Evolutionary conservation across 2,329 filamentous ascomycete genomes (phyloP), one percentile per base, ranked within the genome.

Genomic region (Diplodia corticola): DNA sequence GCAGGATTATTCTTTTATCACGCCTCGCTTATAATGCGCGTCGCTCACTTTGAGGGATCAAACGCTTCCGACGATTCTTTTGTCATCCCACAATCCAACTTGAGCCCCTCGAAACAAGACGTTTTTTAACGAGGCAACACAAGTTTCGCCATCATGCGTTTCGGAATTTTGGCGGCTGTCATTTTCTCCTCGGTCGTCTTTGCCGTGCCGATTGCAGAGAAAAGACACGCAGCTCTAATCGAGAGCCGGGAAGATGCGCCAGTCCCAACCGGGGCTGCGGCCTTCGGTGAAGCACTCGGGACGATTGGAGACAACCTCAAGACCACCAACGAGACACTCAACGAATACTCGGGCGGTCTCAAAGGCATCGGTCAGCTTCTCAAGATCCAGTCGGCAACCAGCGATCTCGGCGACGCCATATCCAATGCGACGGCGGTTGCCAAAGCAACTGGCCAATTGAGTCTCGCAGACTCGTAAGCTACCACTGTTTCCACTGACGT

Each of bases 291-390:
- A 20, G 37, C 60, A 9, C 61, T 64, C 37, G 35, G 7, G 3
- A 48, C 50, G 2, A 48, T 64, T 6, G 49, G n/a, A 4, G 50
- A 28, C 17, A 22, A 54, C 15, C 17, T 64, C 50, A 64, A 64
- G 35, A 46, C 50, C 5, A 50, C 49, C 24, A 64, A 64, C 37
- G 35, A 55, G 3, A 48, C 61, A 3, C 26, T 64, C 10, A 54
- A 53, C 15, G 51, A 35, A 24, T 64, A 55, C 35, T 44, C 49
- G 17, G 61, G 61, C n/a, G 37, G 49, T 3, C 50, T 64, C 2
- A 64, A 64, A 13, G 61, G 49, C 5, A 50, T 64, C 24, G 50
- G 20, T 2, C 49, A 64, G 49, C 50, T 64, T n/a, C 33, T 64
- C 12, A n/a, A 64, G 49, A 64, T 64, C 26, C 50, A 64, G 35